Percentiles rank a stretch among this genome's conserved stretches.
Evolutionary conservation across 2,329 filamentous ascomycete species (phyloP).

Genomic region (Drechslerella dactyloides): DNA sequence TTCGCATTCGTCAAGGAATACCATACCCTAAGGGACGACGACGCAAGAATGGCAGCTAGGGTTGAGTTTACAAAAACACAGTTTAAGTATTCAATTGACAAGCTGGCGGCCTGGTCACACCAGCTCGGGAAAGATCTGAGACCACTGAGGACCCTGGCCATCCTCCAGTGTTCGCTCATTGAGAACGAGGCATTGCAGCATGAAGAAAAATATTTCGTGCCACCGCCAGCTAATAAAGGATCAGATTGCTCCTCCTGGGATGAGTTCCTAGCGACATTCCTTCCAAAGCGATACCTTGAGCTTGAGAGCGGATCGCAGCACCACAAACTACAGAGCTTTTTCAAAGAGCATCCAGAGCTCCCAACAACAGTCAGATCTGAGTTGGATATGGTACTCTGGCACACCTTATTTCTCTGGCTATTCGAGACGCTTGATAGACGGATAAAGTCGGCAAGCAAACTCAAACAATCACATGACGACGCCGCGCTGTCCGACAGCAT

Average conservation of each 20-base stretch:
- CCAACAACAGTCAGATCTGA: neutral
- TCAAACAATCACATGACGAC: neutral
- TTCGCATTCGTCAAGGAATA: constrained; percentile 2
- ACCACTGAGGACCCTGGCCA: neutral
- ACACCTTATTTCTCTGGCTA: constrained; percentile 8
- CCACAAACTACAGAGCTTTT: too few species aligned
- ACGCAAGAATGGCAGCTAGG: neutral
- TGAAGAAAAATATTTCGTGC: neutral
- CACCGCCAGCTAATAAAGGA: neutral
- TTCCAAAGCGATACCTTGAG: too few species aligned
- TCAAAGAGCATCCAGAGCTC: neutral
- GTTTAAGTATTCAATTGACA: neutral
- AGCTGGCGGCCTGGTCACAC: neutral
- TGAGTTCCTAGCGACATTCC: neutral
- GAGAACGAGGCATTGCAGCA: neutral
- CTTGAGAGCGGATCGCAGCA: too few species aligned
- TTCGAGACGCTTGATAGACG: neutral
- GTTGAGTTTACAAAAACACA: neutral
- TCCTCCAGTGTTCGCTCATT: neutral
- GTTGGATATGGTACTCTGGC: neutral
- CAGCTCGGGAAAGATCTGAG: neutral
- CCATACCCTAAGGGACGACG: neutral
- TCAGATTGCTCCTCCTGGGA: too few species aligned
- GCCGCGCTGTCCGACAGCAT: too few species aligned
- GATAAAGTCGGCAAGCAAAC: neutral